phyloP scores from a whole-genome alignment of 208 protist genomes.

The Leishmania guyanensis region DNA sequence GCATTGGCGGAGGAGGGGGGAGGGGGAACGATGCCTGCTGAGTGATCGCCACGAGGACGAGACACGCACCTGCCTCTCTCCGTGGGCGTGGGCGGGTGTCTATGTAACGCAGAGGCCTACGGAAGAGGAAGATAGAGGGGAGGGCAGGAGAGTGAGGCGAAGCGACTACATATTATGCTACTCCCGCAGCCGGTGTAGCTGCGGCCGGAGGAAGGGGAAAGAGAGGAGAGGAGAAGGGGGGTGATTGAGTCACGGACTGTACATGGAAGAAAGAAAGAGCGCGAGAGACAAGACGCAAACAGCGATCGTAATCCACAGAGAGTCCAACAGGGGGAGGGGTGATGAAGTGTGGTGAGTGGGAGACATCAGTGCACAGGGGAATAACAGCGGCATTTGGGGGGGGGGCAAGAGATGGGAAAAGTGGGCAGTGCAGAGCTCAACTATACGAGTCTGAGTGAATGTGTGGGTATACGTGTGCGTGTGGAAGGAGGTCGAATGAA shows the following conservation, averaged over 20 bases:
- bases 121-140: background rate
- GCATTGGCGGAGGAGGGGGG: background rate
- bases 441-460: background rate
- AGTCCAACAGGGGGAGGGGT: background rate
- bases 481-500: background rate
- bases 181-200: background rate
- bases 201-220: background rate
- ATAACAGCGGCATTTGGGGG: background rate
- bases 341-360: background rate
- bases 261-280: slow-evolving; percentile 9
- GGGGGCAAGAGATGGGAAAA: slow-evolving; percentile 1
- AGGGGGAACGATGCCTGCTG: background rate
- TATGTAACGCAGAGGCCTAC: background rate
- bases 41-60: background rate
- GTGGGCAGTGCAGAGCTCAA: background rate
- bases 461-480: background rate
- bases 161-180: background rate
- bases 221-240: background rate
- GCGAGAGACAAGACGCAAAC: background rate
- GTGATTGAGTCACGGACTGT: background rate
- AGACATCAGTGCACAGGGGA: background rate
- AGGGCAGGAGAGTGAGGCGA: background rate
- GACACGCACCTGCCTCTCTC: too few species aligned
- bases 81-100: background rate
- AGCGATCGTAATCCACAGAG: background rate